Base-by-base conservation (phyloP, 2,329 filamentous ascomycete species). In the Zymoseptoria brevis region DNA sequence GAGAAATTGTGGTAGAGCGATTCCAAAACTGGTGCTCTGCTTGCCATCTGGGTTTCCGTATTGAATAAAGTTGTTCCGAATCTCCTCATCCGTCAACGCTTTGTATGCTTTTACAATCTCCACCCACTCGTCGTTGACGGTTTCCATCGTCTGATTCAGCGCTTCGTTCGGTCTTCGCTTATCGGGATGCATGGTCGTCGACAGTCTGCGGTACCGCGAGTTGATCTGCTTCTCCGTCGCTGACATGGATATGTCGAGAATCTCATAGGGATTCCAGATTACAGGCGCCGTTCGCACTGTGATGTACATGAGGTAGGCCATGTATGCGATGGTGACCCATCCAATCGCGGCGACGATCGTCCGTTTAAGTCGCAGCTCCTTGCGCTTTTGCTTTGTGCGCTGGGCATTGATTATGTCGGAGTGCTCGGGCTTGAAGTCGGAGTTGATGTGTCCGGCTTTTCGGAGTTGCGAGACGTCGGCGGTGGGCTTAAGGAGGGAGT, bases 91-190 rank as follows among this genome's bases (percentile, higher is more conserved):
- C 4, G 95, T 99, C 54, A 99, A 83, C 3, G 94, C 88, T 77
- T 99, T 96, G 82, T 96, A 99, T 6, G 94, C 94, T 79, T 99
- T 99, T 67, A 90, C 94, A 69, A 97, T 84, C 71, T 97, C 92
- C 58, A 97, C 91, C 78, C 94, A 99, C 73, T 87, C 82, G 61
- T 92, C 82, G 75, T 94, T 99, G 68, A 97, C 82, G 19, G 79
- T 82, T 67, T 97, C 91, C 57, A 86, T 68, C 0, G 94, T 99
- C 75, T 96, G 85, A 76, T 99, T 99, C 78, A 92, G 94, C 63
- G 87, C 78, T 21, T 86, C 78, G 72, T 97, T 90, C 22, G 90
- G 89, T 71, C 83, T 85, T 65, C 89, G 83, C 79, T 99, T 99
- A 80, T 99, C 94, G 49, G 94, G 94, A 74, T 99, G 94, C 75